Conservation (phyloP, 495 filamentous ascomycete genomes). For the Aspergillus olivimuriae region DNA sequence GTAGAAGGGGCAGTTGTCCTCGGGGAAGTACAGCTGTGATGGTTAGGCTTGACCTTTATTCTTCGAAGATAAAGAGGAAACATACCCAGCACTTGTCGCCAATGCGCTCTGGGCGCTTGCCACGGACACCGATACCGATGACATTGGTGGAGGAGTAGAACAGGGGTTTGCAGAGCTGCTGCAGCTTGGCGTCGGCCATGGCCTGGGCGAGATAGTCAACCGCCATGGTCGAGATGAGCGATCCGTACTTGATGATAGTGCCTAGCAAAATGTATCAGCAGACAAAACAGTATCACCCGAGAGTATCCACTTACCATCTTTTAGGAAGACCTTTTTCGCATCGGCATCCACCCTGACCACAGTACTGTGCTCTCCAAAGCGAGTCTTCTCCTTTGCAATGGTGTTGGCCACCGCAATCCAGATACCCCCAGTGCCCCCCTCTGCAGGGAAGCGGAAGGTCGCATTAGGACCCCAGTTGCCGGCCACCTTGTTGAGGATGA, state of each 20-base stretch:
- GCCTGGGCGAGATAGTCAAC: slow-evolving; percentile 83
- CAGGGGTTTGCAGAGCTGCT: slow-evolving; percentile 79
- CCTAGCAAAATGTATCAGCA: no score
- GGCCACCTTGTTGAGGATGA: slow-evolving; percentile 91
- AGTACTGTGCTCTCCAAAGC: slow-evolving; percentile 76
- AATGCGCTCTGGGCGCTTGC: slow-evolving; percentile 84
- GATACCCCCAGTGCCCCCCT: slow-evolving; percentile 93
- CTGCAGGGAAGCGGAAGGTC: slow-evolving; percentile 96
- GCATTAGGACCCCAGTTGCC: slow-evolving; percentile 98
- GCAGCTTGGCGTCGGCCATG: slow-evolving; percentile 80
- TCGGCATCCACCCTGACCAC: slow-evolving; percentile 81
- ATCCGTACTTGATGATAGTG: slow-evolving; percentile 84
- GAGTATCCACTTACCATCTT: no score
- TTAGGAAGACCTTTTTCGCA: slow-evolving; percentile 72
- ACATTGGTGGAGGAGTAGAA: slow-evolving; percentile 98
- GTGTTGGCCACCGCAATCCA: slow-evolving; percentile 98
- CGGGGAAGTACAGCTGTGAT: slow-evolving; percentile 99
- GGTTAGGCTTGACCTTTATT: no score
- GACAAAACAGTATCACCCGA: no score
- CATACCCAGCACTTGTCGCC: slow-evolving; percentile 99
- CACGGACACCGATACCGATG: slow-evolving; percentile 91
- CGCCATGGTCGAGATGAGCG: slow-evolving; percentile 93
- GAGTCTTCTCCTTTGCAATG: slow-evolving; percentile 82
- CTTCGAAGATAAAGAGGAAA: no score
- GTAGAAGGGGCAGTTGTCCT: slow-evolving; percentile 99